These are phyloP conservation scores for Termitomyces sp. DNA, from an alignment of 768 basidiomycete genomes.

Conservation along the genomic window DNA sequence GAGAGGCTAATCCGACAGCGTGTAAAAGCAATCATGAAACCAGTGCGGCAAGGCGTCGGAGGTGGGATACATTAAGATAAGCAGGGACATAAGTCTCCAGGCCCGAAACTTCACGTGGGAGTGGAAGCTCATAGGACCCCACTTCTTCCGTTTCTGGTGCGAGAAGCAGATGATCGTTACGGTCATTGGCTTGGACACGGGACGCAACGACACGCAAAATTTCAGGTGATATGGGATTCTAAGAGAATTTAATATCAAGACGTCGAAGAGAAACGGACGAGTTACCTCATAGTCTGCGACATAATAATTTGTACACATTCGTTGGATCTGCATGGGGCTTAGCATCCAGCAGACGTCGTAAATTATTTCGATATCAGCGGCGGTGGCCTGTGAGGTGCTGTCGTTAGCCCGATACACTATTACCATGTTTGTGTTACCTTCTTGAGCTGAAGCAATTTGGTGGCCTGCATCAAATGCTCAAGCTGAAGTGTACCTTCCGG, in stretches of 20 bases:
- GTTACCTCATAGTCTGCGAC: constrained; percentile 96
- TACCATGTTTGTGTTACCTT: constrained; percentile 54
- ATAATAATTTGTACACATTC: constrained; percentile 98
- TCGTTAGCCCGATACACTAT: constrained; percentile 7
- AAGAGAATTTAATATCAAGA: constrained; percentile 3
- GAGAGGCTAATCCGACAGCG: constrained; percentile 16
- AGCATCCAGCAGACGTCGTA: constrained; percentile 99
- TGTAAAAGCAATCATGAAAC: constrained; percentile 55
- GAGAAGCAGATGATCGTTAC: constrained; percentile 94
- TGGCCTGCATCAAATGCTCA: constrained; percentile 99
- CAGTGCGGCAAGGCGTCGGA: constrained; percentile 83
- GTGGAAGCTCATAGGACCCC: constrained; percentile 89
- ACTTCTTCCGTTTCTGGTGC: constrained; percentile 98
- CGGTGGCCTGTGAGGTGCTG: constrained; percentile 67
- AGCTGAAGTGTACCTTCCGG: constrained; percentile 96
- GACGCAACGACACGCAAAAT: constrained; percentile 96
- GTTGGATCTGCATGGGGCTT: constrained; percentile 98
- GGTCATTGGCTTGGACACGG: constrained; percentile 92
- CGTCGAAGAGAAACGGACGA: constrained; percentile 1
- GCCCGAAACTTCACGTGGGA: constrained; percentile 92
- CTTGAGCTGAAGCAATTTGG: constrained; percentile 95
- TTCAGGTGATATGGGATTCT: constrained; percentile 97
- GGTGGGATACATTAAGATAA: constrained; percentile 86
- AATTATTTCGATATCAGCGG: constrained; percentile 97
- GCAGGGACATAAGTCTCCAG: constrained; percentile 96